These are phyloP conservation scores for Boletus coccyginus DNA, from an alignment of 768 basidiomycete species.

Conservation along the genomic window DNA sequence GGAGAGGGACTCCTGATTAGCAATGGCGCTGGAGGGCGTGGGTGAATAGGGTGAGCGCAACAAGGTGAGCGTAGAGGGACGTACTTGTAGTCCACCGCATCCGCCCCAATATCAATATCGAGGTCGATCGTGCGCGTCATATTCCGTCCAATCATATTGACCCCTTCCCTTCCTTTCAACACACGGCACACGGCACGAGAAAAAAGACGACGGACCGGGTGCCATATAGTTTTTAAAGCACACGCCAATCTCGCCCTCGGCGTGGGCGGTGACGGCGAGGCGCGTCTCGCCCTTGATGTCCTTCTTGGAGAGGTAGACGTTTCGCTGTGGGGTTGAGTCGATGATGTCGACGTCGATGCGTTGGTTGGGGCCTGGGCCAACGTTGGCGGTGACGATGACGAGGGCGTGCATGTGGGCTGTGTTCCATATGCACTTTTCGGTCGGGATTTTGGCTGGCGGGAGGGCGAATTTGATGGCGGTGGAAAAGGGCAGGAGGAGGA, in stretches of 20 bases:
- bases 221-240: constrained; percentile 87
- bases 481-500: constrained; percentile 29
- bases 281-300: constrained; percentile 88
- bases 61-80: constrained; percentile 25
- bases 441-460: constrained; percentile 67
- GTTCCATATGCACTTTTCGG: constrained; percentile 93
- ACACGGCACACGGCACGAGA: neutral
- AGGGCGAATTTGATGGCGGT: constrained; percentile 85
- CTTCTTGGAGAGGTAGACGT: constrained; percentile 88
- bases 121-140: constrained; percentile 77
- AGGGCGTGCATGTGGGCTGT: constrained; percentile 80
- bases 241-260: constrained; percentile 92
- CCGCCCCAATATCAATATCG: constrained; percentile 97
- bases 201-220: constrained; percentile 43
- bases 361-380: constrained; percentile 71
- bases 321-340: constrained; percentile 80
- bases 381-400: constrained; percentile 95
- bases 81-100: constrained; percentile 98
- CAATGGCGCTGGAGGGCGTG: constrained; percentile 72
- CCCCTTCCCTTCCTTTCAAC: constrained; percentile 33
- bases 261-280: constrained; percentile 90
- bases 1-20: constrained; percentile 95
- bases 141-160: constrained; percentile 44
- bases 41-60: neutral
- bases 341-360: constrained; percentile 93